These are phyloP conservation scores for Corchorus capsularis DNA, from an alignment of 345 rosid species.

Conservation along the genomic window DNA sequence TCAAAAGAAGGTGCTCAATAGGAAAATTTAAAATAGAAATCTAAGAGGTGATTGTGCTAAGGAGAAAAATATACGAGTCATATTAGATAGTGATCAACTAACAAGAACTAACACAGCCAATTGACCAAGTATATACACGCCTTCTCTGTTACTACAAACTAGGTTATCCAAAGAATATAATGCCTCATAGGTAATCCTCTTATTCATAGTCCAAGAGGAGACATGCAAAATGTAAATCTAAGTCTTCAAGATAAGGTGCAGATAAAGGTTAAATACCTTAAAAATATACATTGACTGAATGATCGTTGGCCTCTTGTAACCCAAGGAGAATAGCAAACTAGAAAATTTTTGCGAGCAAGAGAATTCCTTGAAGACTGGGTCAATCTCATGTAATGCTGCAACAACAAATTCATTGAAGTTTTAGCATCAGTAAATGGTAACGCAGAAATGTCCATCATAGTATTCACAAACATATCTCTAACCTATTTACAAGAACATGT, in stretches of 20 bases:
- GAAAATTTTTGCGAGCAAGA: constrained; percentile 64
- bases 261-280: constrained; percentile 53
- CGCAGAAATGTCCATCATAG: background rate
- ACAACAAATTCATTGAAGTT: constrained; percentile 18
- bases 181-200: too few species aligned
- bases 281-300: constrained; percentile 96
- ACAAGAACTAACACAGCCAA: too few species aligned
- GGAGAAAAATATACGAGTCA: too few species aligned
- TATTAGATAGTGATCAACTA: too few species aligned
- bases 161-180: too few species aligned
- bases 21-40: too few species aligned
- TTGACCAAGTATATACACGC: too few species aligned
- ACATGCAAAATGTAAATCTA: too few species aligned
- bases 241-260: background rate
- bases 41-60: too few species aligned
- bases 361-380: constrained; percentile 68
- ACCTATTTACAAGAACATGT: constrained; percentile 13
- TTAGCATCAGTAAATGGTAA: background rate
- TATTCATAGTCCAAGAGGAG: too few species aligned
- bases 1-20: too few species aligned
- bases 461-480: background rate
- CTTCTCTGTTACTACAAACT: too few species aligned
- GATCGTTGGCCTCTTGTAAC: constrained; percentile 71
- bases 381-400: constrained; percentile 87
- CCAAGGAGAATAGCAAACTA: constrained; percentile 63